Base-by-base conservation (phyloP, 352 stramenopile species). In the Globisporangium viniferum region DNA sequence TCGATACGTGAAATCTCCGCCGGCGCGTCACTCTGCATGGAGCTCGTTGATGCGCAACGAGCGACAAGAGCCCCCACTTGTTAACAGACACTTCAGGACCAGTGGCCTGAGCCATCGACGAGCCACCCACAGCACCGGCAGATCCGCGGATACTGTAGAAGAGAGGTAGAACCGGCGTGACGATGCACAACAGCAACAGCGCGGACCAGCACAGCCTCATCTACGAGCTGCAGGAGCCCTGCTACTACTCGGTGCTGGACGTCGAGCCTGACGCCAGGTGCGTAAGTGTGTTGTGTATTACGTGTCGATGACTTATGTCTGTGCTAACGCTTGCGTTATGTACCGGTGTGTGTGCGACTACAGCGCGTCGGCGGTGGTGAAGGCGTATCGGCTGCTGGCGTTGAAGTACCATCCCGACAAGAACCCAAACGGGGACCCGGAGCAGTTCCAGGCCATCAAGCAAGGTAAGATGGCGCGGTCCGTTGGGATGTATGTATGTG, bases 361-460 rank as follows among this genome's bases (percentile, higher is more conserved):
- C 64, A 98, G 86, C 70, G 74, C 94, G 35, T 79, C 96, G 6
- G 93, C 97, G 56, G 98, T 99, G 62, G 98, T 98, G 71, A 90
- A 93, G 58, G 93, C 96, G 5, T 99, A 99, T 75, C 96, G 97
- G 59, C 85, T 86, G 56, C 81, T 98, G 63, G 92, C 89, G 66
- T 82, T 98, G 36, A 91, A 97, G 77, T 91, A 97, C n/a, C 96
- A 99, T 66, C 97, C 97, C 2, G 97, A 99, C 78, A 98, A 98
- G 80, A 99, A 98, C 75, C 92, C 87, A 14, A 87, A 86, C 49
- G 90, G 88, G 2, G 79, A 91, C 51, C 86, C 89, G 0, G 86
- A 97, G 70, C 82, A 97, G 61, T 99, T 99, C 74, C 85, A 93
- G 67, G 73, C 80, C 3, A 89, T 93, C 51, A 88, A 76, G 9